phyloP scores from a whole-genome alignment of 2,329 filamentous ascomycete genomes.

The Monosporascus sp. region DNA sequence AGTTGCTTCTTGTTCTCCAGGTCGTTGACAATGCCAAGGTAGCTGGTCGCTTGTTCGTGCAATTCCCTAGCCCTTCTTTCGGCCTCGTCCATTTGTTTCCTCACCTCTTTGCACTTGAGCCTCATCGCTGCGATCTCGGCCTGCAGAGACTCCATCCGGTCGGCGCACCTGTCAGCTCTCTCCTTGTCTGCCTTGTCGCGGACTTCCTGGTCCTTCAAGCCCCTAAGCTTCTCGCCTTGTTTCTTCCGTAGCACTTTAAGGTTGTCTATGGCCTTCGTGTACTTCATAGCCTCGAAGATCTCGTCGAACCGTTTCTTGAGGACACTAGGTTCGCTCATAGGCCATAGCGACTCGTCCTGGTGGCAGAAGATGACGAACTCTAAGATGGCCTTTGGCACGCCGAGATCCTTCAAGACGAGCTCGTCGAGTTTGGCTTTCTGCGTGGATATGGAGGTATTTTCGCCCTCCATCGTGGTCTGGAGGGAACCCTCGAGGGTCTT shows the following conservation, averaged over 20 bases:
- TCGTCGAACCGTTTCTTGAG: slow-evolving; percentile 95
- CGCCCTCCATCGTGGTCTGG: slow-evolving; percentile 70
- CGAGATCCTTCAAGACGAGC: slow-evolving; percentile 78
- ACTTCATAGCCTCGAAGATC: slow-evolving; percentile 95
- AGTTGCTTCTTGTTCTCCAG: slow-evolving; percentile 73
- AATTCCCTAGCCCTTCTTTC: slow-evolving; percentile 56
- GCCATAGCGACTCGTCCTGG: slow-evolving; percentile 96
- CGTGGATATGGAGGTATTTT: slow-evolving; percentile 72
- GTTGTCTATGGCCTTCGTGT: slow-evolving; percentile 95
- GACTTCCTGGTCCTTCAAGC: slow-evolving; percentile 68
- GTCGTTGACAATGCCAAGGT: slow-evolving; percentile 67
- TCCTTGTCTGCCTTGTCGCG: slow-evolving; percentile 82
- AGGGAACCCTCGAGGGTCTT: slow-evolving; percentile 83
- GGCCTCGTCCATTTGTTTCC: slow-evolving; percentile 56
- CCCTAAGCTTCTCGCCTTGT: slow-evolving; percentile 68
- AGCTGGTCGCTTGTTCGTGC: slow-evolving; percentile 67
- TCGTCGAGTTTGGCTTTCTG: slow-evolving; percentile 76
- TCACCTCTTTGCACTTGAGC: slow-evolving; percentile 52
- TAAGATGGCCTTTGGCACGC: slow-evolving; percentile 83
- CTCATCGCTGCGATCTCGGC: slow-evolving; percentile 59
- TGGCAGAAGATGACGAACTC: slow-evolving; percentile 98
- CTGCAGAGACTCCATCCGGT: slow-evolving; percentile 58
- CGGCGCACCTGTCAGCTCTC: slow-evolving; percentile 67
- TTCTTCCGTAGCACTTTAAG: slow-evolving; percentile 82
- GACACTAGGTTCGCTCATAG: slow-evolving; percentile 77